Evolutionary conservation across 306 rosid genomes (phyloP).

Genomic region (Macrotyloma uniflorum): DNA sequence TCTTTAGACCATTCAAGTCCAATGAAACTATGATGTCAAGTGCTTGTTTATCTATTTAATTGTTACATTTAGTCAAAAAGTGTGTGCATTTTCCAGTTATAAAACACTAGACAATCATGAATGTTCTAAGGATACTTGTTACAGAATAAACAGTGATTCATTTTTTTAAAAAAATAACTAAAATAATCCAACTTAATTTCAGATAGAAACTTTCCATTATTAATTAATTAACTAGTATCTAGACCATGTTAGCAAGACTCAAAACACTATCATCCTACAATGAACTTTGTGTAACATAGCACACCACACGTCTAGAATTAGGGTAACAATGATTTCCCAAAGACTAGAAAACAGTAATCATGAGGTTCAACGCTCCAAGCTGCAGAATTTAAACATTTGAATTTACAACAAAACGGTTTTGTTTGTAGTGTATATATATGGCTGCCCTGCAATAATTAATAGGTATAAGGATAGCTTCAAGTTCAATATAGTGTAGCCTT

Average conservation of each 20-base stretch:
- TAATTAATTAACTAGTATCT: not conserved
- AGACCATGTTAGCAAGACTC: not conserved
- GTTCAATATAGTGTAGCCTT: not conserved
- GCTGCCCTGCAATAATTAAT: not conserved
- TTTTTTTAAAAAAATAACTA: not conserved
- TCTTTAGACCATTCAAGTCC: not conserved
- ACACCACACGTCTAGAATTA: slow-evolving; percentile 14
- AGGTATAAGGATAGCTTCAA: slow-evolving; percentile 6
- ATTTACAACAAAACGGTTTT: not conserved
- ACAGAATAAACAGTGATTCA: not conserved
- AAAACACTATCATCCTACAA: not conserved
- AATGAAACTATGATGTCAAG: not conserved
- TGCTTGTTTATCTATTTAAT: not conserved
- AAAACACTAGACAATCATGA: not conserved
- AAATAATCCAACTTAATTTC: not conserved
- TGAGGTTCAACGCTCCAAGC: slow-evolving; percentile 34
- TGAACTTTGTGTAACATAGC: slow-evolving; percentile 22
- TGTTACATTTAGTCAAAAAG: not conserved
- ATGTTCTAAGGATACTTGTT: not conserved
- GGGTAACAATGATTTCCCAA: not conserved
- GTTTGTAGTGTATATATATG: not conserved
- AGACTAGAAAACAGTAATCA: not conserved
- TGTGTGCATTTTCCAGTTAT: not conserved
- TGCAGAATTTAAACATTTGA: slow-evolving; percentile 4
- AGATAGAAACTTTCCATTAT: not conserved